Evolutionary conservation across 805 yeast genomes (phyloP).

Genomic region (Gaillardinia entomophila): DNA sequence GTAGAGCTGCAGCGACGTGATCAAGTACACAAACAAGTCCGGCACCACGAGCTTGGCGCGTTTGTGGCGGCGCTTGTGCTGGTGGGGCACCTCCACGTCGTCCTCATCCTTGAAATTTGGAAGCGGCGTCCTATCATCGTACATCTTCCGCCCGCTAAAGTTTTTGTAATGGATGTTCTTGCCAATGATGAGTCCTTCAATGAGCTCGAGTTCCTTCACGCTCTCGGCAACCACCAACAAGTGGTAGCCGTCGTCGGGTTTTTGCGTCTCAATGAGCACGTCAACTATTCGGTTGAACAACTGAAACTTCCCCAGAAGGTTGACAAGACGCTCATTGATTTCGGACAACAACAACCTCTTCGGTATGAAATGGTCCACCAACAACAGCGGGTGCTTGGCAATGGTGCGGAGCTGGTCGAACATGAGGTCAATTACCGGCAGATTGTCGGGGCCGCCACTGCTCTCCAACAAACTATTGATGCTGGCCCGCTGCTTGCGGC

Average conservation of each 20-base stretch:
- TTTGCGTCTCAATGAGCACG: conserved; percentile 18
- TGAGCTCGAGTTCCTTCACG: conserved; percentile 66
- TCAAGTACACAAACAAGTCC: conserved; percentile 17
- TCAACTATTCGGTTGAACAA: conserved; percentile 47
- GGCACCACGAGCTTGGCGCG: background rate
- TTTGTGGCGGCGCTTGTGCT: background rate
- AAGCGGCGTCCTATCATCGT: too few species aligned
- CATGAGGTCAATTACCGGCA: conserved; percentile 27
- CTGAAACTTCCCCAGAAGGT: conserved; percentile 55
- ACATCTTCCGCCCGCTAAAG: conserved; percentile 58
- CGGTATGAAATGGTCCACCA: conserved; percentile 77
- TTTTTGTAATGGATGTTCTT: conserved; percentile 59
- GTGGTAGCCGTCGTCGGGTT: conserved; percentile 10
- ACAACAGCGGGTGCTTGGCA: conserved; percentile 60
- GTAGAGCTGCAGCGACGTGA: conserved; percentile 28
- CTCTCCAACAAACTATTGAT: conserved; percentile 31
- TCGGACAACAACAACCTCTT: conserved; percentile 62
- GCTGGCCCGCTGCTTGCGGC: conserved; percentile 22
- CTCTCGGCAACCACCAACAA: conserved; percentile 49
- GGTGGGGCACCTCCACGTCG: background rate
- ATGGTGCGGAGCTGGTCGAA: conserved; percentile 44
- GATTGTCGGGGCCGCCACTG: conserved; percentile 1
- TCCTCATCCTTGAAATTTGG: conserved; percentile 16
- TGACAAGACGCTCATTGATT: conserved; percentile 47
- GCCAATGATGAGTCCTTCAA: conserved; percentile 78